These are phyloP conservation scores for Lentinula detonsa DNA, from an alignment of 768 basidiomycete species.

Conservation along the genomic window DNA sequence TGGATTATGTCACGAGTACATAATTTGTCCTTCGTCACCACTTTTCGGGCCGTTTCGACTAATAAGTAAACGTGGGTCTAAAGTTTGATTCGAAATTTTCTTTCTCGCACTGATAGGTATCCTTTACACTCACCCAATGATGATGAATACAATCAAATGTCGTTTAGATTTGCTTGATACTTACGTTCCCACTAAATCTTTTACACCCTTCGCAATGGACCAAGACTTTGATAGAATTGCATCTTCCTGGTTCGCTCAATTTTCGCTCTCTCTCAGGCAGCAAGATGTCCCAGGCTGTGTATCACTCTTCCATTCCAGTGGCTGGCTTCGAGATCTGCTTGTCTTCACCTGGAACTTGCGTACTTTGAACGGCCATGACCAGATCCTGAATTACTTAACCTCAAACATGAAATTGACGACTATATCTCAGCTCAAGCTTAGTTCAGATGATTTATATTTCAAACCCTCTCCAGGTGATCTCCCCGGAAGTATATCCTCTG, in stretches of 20 bases:
- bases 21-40: too few species aligned
- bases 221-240: neutral
- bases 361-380: conserved; percentile 24
- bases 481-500: conserved; percentile 22
- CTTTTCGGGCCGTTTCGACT: too few species aligned
- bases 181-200: too few species aligned
- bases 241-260: conserved; percentile 12
- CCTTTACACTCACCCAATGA: too few species aligned
- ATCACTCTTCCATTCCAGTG: conserved; percentile 24
- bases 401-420: neutral
- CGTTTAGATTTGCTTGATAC: too few species aligned
- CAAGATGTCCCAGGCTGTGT: conserved; percentile 15
- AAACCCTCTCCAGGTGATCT: conserved; percentile 11
- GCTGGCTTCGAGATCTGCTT: conserved; percentile 37
- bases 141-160: too few species aligned
- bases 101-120: too few species aligned
- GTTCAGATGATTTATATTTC: conserved; percentile 13
- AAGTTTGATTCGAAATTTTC: too few species aligned
- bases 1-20: too few species aligned
- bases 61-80: too few species aligned
- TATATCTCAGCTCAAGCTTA: conserved; percentile 22
- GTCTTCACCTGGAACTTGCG: conserved; percentile 38
- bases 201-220: neutral
- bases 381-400: conserved; percentile 26
- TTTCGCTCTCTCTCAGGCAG: neutral